These are phyloP conservation scores for Alternaria triticimaculans DNA, from an alignment of 2,329 filamentous ascomycete species.

Conservation along the genomic window DNA sequence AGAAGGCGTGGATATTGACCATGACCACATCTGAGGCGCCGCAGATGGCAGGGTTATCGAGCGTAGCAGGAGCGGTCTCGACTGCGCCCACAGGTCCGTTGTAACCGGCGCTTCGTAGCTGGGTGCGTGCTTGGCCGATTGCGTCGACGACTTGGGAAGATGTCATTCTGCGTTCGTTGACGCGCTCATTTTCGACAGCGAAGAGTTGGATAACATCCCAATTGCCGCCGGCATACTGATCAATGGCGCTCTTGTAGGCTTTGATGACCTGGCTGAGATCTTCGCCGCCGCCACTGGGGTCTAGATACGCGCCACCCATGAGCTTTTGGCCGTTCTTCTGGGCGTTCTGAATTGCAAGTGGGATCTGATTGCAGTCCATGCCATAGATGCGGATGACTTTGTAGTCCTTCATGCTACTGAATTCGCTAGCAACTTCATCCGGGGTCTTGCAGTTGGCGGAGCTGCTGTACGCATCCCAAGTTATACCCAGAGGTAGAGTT, in stretches of 20 bases:
- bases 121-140: slow-evolving; percentile 63
- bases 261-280: slow-evolving; percentile 60
- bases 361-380: slow-evolving; percentile 76
- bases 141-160: slow-evolving; percentile 64
- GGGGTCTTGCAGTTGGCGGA: slow-evolving; percentile 67
- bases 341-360: slow-evolving; percentile 67
- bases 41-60: slow-evolving; percentile 73
- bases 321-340: slow-evolving; percentile 71
- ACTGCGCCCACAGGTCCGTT: slow-evolving; percentile 77
- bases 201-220: slow-evolving; percentile 76
- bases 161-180: slow-evolving; percentile 61
- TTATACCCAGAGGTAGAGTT: slow-evolving; percentile 38
- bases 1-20: slow-evolving; percentile 85
- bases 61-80: slow-evolving; percentile 76
- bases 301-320: slow-evolving; percentile 76
- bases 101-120: slow-evolving; percentile 70
- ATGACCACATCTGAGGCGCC: slow-evolving; percentile 77
- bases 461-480: slow-evolving; percentile 42
- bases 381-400: slow-evolving; percentile 78
- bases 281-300: slow-evolving; percentile 55
- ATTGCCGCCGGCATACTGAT: slow-evolving; percentile 54
- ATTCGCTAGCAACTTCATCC: slow-evolving; percentile 68
- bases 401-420: slow-evolving; percentile 66
- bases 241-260: slow-evolving; percentile 65
- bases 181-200: slow-evolving; percentile 80